Evolutionary conservation across 2,329 filamentous ascomycete species (phyloP), one percentile per base, ranked within the genome.

Genomic region (Parastagonospora nodorum): DNA sequence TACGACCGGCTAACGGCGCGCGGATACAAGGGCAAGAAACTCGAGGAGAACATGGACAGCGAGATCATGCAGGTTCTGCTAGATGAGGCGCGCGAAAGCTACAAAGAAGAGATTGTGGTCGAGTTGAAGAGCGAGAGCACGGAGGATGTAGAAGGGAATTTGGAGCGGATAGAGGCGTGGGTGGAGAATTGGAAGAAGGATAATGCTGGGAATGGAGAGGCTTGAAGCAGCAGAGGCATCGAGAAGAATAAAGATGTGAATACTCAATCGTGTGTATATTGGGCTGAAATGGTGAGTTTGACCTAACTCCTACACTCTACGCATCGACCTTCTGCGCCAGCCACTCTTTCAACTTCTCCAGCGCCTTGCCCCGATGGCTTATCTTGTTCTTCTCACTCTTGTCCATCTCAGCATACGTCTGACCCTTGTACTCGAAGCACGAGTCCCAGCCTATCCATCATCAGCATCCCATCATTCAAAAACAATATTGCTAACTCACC

Each of bases 1-100:
- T 97, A 94, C 70, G 94, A 99, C 73, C 84, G 94, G 45, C 77
- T 99, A 46, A 84, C 83, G 46, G 83, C 84, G 36, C 84, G 92
- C 60, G 88, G 90, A 55, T 97, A 97, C 73, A 82, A 84, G 55
- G 90, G 94, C 69, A 82, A 83, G 56, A 99, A 99, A 74, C 79
- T 99, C 37, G 90, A 97, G 73, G 94, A 97, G 74, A 99, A 99
- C 70, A 79, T 99, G 53, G 94, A 99, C 74, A 89, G 90, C 28
- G 94, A 99, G 78, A 97, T 99, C 69, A 97, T 99, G 87, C 89
- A 96, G 69, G 90, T 97, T 24, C 78, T 99, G 48, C 79, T 96
- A 15, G 88, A 96, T 61, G 94, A 99, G 78, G 94, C 94, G 29
- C 81, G 86, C 53, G 92, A 96, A 57, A 85, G 88, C 9, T 99